These are phyloP conservation scores for Caulochytrium protostelioides DNA, from an alignment of 371 early-diverging fungal genomes.

Conservation along the genomic window DNA sequence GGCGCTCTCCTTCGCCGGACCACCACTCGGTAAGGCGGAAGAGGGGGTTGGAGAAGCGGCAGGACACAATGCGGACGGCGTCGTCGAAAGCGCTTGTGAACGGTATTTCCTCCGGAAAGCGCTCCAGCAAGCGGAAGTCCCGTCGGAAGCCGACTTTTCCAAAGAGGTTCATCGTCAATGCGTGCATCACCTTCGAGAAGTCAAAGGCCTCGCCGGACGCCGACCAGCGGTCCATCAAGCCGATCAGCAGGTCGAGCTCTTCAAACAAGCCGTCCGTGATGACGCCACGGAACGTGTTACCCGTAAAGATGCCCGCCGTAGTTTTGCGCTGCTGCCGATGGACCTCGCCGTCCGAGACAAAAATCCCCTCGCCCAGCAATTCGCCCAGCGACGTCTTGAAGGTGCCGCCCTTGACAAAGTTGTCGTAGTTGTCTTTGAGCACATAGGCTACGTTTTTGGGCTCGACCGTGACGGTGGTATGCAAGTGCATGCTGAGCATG, in stretches of 20 bases:
- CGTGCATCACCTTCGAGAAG: too few relatives aligned
- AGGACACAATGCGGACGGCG: too few relatives aligned
- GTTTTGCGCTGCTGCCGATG: constrained; percentile 2
- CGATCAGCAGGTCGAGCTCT: too few relatives aligned
- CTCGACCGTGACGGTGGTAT: constrained; percentile 6
- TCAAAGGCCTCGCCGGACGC: too few relatives aligned
- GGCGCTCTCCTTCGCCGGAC: constrained; percentile 2
- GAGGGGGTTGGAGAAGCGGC: constrained; percentile 16
- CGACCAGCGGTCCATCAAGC: too few relatives aligned
- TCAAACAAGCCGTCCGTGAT: too few relatives aligned
- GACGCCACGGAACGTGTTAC: too few relatives aligned
- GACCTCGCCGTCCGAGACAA: constrained; percentile 3
- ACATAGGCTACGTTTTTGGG: constrained; percentile 11
- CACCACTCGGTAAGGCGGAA: constrained; percentile 12
- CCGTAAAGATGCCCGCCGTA: background rate
- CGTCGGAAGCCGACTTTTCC: too few relatives aligned
- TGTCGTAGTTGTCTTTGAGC: constrained; percentile 9
- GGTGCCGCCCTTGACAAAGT: constrained; percentile 12
- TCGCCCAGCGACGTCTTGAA: constrained; percentile 2
- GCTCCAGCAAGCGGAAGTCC: too few relatives aligned
- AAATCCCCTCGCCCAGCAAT: constrained; percentile 6
- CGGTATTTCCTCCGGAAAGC: constrained; percentile 7
- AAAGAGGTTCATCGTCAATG: too few relatives aligned
- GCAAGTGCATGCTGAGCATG: too few relatives aligned
- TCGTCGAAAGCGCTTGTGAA: too few relatives aligned